These are phyloP conservation scores for Hanseniaspora mollemarum DNA, from an alignment of 805 yeast genomes.

Conservation along the genomic window DNA sequence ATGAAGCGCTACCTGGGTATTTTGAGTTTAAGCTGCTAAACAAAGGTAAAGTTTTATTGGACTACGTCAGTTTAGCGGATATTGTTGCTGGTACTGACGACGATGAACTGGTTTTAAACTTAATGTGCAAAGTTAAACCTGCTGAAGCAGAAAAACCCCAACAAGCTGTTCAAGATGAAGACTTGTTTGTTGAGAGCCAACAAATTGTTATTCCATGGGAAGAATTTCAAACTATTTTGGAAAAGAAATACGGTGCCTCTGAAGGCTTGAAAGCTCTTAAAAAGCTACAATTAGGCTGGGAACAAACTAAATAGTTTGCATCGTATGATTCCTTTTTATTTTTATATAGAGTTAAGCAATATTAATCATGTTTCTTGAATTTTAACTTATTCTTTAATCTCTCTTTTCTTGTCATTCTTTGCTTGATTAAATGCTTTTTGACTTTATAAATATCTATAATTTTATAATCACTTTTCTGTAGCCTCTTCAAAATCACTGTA, in stretches of 20 bases:
- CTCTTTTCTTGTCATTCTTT: slow-evolving; percentile 6
- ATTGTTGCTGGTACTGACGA: slow-evolving; percentile 23
- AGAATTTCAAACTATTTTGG: slow-evolving; percentile 32
- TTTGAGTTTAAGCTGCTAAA: slow-evolving; percentile 41
- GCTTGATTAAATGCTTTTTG: not conserved
- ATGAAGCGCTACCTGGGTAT: slow-evolving; percentile 29
- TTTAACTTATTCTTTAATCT: slow-evolving; percentile 2
- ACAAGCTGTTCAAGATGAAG: slow-evolving; percentile 5
- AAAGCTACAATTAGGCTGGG: slow-evolving; percentile 35
- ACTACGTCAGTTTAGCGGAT: slow-evolving; percentile 34
- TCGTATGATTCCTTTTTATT: not conserved
- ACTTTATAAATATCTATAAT: not conserved
- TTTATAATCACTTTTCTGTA: not conserved
- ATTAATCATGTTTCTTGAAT: slow-evolving; percentile 4
- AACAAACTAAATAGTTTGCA: slow-evolving; percentile 24
- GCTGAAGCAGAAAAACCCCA: slow-evolving; percentile 5
- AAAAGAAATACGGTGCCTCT: slow-evolving; percentile 26
- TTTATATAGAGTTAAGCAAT: not conserved
- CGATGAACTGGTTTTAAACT: slow-evolving; percentile 33
- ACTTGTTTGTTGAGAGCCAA: not conserved
- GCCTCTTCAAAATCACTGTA: slow-evolving; percentile 3
- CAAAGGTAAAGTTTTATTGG: slow-evolving; percentile 54
- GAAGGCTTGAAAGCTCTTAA: slow-evolving; percentile 26
- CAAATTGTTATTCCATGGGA: slow-evolving; percentile 35
- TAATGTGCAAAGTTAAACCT: slow-evolving; percentile 31